Conservation (phyloP, 306 rosid species). For the Comarum palustre region DNA sequence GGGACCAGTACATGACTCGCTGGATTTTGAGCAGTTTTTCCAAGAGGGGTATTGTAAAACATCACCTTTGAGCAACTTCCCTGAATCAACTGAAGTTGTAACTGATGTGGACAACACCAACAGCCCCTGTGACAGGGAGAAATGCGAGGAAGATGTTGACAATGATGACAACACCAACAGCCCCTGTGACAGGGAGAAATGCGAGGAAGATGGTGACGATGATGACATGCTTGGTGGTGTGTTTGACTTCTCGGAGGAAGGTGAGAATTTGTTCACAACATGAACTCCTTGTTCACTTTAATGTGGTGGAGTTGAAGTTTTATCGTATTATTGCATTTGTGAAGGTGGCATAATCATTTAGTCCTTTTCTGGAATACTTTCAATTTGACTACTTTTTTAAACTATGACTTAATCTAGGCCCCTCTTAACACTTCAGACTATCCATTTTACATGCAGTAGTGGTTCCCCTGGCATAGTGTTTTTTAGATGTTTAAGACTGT, state of each 20-base stretch:
- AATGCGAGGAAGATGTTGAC: slow-evolving; percentile 70
- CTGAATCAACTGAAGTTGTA: slow-evolving; percentile 49
- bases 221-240: slow-evolving; percentile 81
- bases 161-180: slow-evolving; percentile 51
- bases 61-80: slow-evolving; percentile 39
- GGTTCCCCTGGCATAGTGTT: background rate
- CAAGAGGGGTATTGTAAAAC: slow-evolving; percentile 82
- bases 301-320: background rate
- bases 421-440: background rate
- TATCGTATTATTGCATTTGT: background rate
- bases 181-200: slow-evolving; percentile 70
- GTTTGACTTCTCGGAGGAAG: slow-evolving; percentile 90
- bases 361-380: background rate
- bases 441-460: background rate
- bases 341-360: background rate
- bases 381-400: background rate
- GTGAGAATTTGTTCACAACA: slow-evolving; percentile 34
- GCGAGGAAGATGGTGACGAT: slow-evolving; percentile 64
- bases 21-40: slow-evolving; percentile 61
- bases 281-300: slow-evolving; percentile 8
- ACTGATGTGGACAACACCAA: slow-evolving; percentile 62
- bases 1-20: slow-evolving; percentile 55
- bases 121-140: slow-evolving; percentile 68
- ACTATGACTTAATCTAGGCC: background rate
- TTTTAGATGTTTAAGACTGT: background rate